phyloP scores from a whole-genome alignment of 257 asterid species.

The Solanum lycopersicoides region DNA sequence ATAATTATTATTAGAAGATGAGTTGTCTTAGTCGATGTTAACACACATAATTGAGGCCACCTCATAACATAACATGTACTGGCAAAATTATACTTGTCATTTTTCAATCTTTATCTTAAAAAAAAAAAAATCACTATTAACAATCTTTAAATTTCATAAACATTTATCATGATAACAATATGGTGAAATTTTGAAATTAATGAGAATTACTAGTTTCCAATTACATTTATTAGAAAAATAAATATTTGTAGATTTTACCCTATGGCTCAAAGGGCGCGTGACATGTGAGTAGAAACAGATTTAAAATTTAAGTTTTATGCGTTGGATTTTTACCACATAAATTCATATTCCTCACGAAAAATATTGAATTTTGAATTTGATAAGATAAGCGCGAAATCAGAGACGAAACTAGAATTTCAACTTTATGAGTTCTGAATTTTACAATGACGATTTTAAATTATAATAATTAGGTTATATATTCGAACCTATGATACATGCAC shows the following conservation, averaged over 20 bases:
- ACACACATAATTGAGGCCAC: neutral
- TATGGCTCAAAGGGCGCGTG: neutral
- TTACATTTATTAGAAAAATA: neutral
- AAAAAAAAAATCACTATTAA: neutral
- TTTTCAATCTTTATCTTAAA: neutral
- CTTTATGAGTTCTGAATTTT: neutral
- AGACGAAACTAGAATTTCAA: neutral
- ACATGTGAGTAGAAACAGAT: neutral
- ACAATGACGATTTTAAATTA: too few species aligned
- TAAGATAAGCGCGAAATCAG: neutral
- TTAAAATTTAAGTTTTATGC: too few species aligned
- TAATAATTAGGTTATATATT: too few species aligned
- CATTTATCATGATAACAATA: neutral
- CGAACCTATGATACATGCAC: neutral
- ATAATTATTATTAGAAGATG: neutral
- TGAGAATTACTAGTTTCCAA: neutral
- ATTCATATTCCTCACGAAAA: neutral
- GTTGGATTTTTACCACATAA: too few species aligned
- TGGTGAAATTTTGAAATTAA: neutral
- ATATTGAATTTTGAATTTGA: neutral
- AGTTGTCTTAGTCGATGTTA: neutral
- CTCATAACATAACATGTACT: neutral
- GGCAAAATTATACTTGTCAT: neutral
- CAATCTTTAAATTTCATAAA: neutral
- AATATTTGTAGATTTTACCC: too few species aligned